A percentile compares a stretch with the other conserved stretches of the same genome.
Evolutionary conservation across 768 basidiomycete species (phyloP).

Genomic region (Mycena galericulata): DNA sequence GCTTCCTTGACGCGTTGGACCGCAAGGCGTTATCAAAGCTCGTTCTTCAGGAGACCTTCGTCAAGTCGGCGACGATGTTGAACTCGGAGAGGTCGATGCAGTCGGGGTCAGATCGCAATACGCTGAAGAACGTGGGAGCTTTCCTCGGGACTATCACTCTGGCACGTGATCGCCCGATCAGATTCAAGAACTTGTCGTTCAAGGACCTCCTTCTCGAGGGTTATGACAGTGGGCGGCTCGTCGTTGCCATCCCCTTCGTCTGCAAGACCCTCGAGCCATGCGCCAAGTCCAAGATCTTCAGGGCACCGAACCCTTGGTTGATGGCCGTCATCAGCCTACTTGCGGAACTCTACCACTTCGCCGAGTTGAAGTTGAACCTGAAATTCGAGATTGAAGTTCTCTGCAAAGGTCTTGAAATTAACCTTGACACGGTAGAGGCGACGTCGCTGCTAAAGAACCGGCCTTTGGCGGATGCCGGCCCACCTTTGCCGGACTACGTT

Average conservation of each 20-base stretch:
- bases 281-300: slow-evolving; percentile 91
- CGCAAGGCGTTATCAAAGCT: slow-evolving; percentile 74
- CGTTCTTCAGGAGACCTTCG: slow-evolving; percentile 93
- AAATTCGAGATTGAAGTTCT: slow-evolving; percentile 99
- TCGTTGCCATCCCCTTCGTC: slow-evolving; percentile 97
- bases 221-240: slow-evolving; percentile 89
- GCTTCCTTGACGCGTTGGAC: slow-evolving; percentile 89
- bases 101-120: slow-evolving; percentile 84
- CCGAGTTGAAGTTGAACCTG: slow-evolving; percentile 94
- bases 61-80: slow-evolving; percentile 86
- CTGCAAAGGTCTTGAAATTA: slow-evolving; percentile 91
- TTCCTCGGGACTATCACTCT: slow-evolving; percentile 97
- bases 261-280: slow-evolving; percentile 97
- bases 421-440: slow-evolving; percentile 86
- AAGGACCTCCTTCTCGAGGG: slow-evolving; percentile 98
- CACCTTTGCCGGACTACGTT: slow-evolving; percentile 82
- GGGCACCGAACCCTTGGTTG: slow-evolving; percentile 97
- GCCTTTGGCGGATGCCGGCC: slow-evolving; percentile 69
- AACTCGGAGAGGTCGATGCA: slow-evolving; percentile 94
- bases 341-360: slow-evolving; percentile 96
- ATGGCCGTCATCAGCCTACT: slow-evolving; percentile 95
- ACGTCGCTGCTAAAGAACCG: slow-evolving; percentile 86
- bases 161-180: slow-evolving; percentile 92
- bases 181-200: slow-evolving; percentile 93
- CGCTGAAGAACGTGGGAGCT: slow-evolving; percentile 93